A percentile compares a stretch with the other conserved stretches of the same genome.
phyloP scores from a whole-genome alignment of 768 basidiomycete species.

The Hortiboletus flavorubellus region DNA sequence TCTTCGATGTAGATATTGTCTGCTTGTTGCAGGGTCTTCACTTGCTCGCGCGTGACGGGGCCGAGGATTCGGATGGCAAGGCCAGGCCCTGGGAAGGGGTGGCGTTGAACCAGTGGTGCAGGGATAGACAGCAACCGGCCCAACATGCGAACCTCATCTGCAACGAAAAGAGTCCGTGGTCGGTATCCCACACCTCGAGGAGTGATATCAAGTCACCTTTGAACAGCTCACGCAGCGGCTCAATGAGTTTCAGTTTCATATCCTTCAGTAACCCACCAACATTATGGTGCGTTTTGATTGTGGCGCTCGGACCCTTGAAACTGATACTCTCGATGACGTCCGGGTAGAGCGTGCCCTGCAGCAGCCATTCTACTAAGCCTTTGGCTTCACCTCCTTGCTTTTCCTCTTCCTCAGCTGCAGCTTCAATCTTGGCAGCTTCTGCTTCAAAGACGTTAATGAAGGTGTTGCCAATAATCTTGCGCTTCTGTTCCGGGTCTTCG shows the following conservation, averaged over 20 bases:
- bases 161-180: background rate
- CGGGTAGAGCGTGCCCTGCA: slow-evolving; percentile 97
- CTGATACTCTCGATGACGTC: slow-evolving; percentile 99
- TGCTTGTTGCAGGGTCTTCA: slow-evolving; percentile 85
- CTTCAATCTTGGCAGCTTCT: slow-evolving; percentile 90
- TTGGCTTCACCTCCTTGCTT: slow-evolving; percentile 64
- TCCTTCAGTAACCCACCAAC: slow-evolving; percentile 94
- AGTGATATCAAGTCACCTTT: slow-evolving; percentile 61
- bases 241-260: slow-evolving; percentile 99
- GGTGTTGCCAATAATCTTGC: slow-evolving; percentile 98
- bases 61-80: slow-evolving; percentile 98
- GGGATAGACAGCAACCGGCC: slow-evolving; percentile 92
- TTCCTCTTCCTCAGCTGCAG: slow-evolving; percentile 73
- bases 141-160: slow-evolving; percentile 94
- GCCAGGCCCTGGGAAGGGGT: slow-evolving; percentile 98
- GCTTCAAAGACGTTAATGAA: slow-evolving; percentile 97
- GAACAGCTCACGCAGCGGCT: slow-evolving; percentile 95
- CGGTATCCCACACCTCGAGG: background rate
- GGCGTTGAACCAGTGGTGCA: slow-evolving; percentile 87
- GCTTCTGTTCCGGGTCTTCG: slow-evolving; percentile 95
- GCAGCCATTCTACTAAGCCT: slow-evolving; percentile 93
- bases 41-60: slow-evolving; percentile 90
- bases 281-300: slow-evolving; percentile 99
- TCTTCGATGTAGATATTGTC: slow-evolving; percentile 98
- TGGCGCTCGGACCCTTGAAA: slow-evolving; percentile 98